Conservation (phyloP, 495 filamentous ascomycete species). For the Neurospora sp. region DNA sequence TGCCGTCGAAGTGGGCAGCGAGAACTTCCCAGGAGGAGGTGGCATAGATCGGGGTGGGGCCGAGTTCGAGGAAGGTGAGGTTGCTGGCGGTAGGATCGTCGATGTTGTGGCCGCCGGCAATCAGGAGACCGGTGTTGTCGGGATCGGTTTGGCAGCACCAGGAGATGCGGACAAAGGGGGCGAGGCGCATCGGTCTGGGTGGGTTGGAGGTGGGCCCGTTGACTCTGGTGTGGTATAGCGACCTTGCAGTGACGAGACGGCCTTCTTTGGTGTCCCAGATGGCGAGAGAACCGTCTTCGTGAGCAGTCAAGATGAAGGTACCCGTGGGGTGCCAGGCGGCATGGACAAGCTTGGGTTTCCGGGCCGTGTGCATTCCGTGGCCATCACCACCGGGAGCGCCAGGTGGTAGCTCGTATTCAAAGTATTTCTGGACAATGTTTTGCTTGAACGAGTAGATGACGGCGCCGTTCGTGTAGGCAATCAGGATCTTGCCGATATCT, state of each 20-base stretch:
- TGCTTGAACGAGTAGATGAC: slow-evolving; percentile 91
- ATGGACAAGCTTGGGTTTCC: slow-evolving; percentile 63
- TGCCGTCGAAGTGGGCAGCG: slow-evolving; percentile 63
- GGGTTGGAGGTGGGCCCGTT: slow-evolving; percentile 40
- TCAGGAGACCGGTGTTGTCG: slow-evolving; percentile 81
- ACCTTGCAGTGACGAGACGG: slow-evolving; percentile 72
- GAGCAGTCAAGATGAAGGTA: slow-evolving; percentile 75
- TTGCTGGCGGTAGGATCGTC: slow-evolving; percentile 53
- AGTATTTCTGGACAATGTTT: slow-evolving; percentile 62
- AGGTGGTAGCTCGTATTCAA: slow-evolving; percentile 69
- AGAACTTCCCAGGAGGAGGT: slow-evolving; percentile 84
- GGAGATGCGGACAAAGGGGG: slow-evolving; percentile 60
- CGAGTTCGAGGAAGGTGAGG: slow-evolving; percentile 81
- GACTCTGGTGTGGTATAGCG: slow-evolving; percentile 60
- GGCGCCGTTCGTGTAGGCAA: slow-evolving; percentile 79
- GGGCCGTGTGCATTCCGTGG: slow-evolving; percentile 33
- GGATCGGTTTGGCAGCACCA: slow-evolving; percentile 82
- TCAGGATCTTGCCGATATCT: slow-evolving; percentile 83
- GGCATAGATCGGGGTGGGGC: slow-evolving; percentile 76
- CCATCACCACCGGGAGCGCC: slow-evolving; percentile 81
- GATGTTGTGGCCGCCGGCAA: slow-evolving; percentile 67
- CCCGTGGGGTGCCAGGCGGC: slow-evolving; percentile 93
- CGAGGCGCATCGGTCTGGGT: slow-evolving; percentile 30
- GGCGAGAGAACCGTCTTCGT: slow-evolving; percentile 83
- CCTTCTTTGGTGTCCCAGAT: slow-evolving; percentile 95